A percentile compares a stretch with the other conserved stretches of the same genome.
phyloP scores from a whole-genome alignment of 2,329 filamentous ascomycete species.

The Aspergillus melleus region DNA sequence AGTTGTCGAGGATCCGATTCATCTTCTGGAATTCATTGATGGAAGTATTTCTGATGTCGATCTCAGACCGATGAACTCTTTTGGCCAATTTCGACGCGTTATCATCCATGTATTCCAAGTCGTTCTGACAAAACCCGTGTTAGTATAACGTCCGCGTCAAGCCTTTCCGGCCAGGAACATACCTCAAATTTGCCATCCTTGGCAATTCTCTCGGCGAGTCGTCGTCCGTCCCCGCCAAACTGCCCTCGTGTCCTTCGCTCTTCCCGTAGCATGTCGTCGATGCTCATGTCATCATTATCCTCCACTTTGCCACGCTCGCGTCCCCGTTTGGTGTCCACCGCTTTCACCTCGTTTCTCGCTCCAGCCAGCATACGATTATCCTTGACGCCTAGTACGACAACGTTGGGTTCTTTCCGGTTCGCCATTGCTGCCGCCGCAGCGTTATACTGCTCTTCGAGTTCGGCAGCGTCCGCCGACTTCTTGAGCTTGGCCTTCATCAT shows the following conservation, averaged over 20 bases:
- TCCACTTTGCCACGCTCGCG: slow-evolving; percentile 80
- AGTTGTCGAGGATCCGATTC: slow-evolving; percentile 80
- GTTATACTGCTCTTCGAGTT: slow-evolving; percentile 83
- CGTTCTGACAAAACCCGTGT: slow-evolving; percentile 52
- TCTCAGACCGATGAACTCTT: slow-evolving; percentile 81
- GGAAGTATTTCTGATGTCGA: slow-evolving; percentile 82
- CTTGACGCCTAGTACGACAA: slow-evolving; percentile 82
- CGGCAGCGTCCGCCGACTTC: slow-evolving; percentile 70
- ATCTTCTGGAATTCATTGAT: slow-evolving; percentile 88
- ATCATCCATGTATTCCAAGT: slow-evolving; percentile 96
- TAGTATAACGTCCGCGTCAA: slow-evolving; percentile 10
- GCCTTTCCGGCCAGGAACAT: slow-evolving; percentile 23
- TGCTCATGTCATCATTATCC: slow-evolving; percentile 92
- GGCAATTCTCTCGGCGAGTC: slow-evolving; percentile 87
- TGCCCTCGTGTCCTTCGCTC: slow-evolving; percentile 82
- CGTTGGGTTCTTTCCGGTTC: slow-evolving; percentile 59
- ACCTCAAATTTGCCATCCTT: slow-evolving; percentile 86
- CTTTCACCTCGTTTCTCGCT: slow-evolving; percentile 71
- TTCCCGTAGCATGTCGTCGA: slow-evolving; percentile 96
- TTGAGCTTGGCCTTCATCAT: slow-evolving; percentile 95
- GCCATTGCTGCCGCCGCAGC: slow-evolving; percentile 65
- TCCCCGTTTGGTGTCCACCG: slow-evolving; percentile 76
- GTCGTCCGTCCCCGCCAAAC: slow-evolving; percentile 73
- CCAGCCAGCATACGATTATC: slow-evolving; percentile 86
- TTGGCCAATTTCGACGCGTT: slow-evolving; percentile 88